Percentiles rank a stretch among this genome's conserved stretches.
Evolutionary conservation across 2,329 filamentous ascomycete species (phyloP).

Genomic region (Immersiporthe knoxdaviesiana): DNA sequence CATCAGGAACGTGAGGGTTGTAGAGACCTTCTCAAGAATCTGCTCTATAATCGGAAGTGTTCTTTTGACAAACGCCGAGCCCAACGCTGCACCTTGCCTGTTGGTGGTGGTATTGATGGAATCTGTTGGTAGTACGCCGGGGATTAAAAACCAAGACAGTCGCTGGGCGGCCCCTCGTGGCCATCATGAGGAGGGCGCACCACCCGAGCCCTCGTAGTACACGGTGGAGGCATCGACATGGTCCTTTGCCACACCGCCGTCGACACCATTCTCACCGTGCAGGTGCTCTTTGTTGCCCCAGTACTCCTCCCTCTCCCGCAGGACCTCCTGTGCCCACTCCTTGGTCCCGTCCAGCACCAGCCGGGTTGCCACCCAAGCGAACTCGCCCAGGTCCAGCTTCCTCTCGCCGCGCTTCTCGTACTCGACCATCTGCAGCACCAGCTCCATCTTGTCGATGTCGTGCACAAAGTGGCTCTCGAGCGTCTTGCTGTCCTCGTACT

Average conservation of each 20-base stretch:
- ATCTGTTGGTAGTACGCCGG: background rate
- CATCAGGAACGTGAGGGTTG: background rate
- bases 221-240: slow-evolving; percentile 49
- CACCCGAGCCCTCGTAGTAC: slow-evolving; percentile 47
- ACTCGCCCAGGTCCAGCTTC: slow-evolving; percentile 79
- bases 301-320: slow-evolving; percentile 74
- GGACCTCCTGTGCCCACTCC: slow-evolving; percentile 75
- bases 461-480: slow-evolving; percentile 88
- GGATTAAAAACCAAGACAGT: background rate
- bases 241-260: slow-evolving; percentile 44
- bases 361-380: slow-evolving; percentile 74
- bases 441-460: slow-evolving; percentile 96
- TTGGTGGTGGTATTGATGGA: background rate
- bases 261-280: slow-evolving; percentile 49
- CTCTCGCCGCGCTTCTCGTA: slow-evolving; percentile 78
- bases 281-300: slow-evolving; percentile 62
- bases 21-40: too few species aligned
- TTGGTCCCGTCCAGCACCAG: slow-evolving; percentile 78
- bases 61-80: background rate
- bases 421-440: slow-evolving; percentile 93
- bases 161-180: background rate
- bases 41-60: background rate
- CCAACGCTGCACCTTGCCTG: background rate
- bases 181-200: slow-evolving; percentile 4
- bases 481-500: slow-evolving; percentile 89